A percentile compares a stretch with the other conserved stretches of the same genome.
These are phyloP conservation scores for Chlorociboria aeruginascens DNA, from an alignment of 495 filamentous ascomycete genomes.

Conservation along the genomic window DNA sequence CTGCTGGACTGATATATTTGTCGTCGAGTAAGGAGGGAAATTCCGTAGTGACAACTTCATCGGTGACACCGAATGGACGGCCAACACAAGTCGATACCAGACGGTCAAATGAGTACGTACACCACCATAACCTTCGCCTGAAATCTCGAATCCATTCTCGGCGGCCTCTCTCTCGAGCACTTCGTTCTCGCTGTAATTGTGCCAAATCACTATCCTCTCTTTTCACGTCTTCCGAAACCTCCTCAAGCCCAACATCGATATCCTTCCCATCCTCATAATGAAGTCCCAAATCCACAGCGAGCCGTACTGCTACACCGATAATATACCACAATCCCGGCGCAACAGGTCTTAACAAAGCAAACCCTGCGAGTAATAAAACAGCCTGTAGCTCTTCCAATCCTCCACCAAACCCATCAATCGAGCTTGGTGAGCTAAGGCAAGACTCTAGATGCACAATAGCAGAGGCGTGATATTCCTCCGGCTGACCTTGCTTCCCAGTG, in stretches of 20 bases:
- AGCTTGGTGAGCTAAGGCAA: conserved; percentile 58
- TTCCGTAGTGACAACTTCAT: conserved; percentile 88
- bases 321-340: conserved; percentile 96
- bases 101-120: conserved; percentile 85
- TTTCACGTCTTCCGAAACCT: conserved; percentile 4
- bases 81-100: conserved; percentile 88
- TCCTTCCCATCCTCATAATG: conserved; percentile 85
- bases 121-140: conserved; percentile 88
- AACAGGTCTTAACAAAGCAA: conserved; percentile 81
- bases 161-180: conserved; percentile 48
- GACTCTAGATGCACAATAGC: conserved; percentile 85
- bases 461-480: conserved; percentile 92
- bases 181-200: conserved; percentile 20
- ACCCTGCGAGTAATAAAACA: conserved; percentile 78
- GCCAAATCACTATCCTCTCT: conserved; percentile 18
- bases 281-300: conserved; percentile 84
- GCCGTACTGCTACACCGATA: conserved; percentile 77
- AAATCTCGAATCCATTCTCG: conserved; percentile 82
- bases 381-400: conserved; percentile 89
- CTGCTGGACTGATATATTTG: conserved; percentile 75
- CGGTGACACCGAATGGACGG: conserved; percentile 83
- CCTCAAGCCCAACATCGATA: conserved; percentile 32
- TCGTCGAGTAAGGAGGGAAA: conserved; percentile 85
- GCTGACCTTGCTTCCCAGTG: conserved; percentile 56
- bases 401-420: conserved; percentile 50